A percentile compares a stretch with the other conserved stretches of the same genome.
These are phyloP conservation scores for Phycomyces blakesleeanus DNA, from an alignment of 192 early-diverging fungal species.

Conservation along the genomic window DNA sequence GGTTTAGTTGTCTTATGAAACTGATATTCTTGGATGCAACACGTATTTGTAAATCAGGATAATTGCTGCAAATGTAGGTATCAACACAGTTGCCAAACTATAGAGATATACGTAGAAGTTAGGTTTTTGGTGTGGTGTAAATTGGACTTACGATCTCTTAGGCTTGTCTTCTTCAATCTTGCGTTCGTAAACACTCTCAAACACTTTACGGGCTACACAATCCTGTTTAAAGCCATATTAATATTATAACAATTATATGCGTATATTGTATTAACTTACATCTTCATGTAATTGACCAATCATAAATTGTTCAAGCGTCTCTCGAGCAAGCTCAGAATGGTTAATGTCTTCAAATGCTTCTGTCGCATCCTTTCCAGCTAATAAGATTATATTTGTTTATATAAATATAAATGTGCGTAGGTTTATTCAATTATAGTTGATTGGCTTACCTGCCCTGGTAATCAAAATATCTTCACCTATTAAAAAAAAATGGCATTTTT, in stretches of 20 bases:
- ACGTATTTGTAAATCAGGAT: too few relatives aligned
- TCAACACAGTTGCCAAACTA: too few relatives aligned
- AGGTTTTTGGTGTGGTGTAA: too few relatives aligned
- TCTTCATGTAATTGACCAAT: constrained; percentile 18
- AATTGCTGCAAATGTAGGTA: too few relatives aligned
- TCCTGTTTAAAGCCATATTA: too few relatives aligned
- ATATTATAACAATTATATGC: not conserved
- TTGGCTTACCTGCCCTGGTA: constrained; percentile 61
- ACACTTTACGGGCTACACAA: not conserved
- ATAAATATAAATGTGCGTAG: too few relatives aligned
- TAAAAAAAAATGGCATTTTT: too few relatives aligned
- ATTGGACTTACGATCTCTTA: constrained; percentile 17
- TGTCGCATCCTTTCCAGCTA: constrained; percentile 63
- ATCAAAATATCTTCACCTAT: constrained; percentile 85
- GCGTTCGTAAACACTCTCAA: not conserved
- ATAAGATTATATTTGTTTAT: constrained; percentile 10
- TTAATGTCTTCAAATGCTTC: constrained; percentile 92
- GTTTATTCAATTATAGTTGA: too few relatives aligned
- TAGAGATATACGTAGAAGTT: too few relatives aligned
- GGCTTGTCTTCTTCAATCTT: not conserved
- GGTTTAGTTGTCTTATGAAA: too few relatives aligned
- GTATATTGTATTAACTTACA: constrained; percentile 13
- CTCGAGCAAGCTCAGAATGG: constrained; percentile 85
- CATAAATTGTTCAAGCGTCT: constrained; percentile 46
- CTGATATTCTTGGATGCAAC: too few relatives aligned